Evolutionary conservation across 805 yeast species (phyloP), one percentile per base, ranked within the genome.

Genomic region (Candida michaelii): DNA sequence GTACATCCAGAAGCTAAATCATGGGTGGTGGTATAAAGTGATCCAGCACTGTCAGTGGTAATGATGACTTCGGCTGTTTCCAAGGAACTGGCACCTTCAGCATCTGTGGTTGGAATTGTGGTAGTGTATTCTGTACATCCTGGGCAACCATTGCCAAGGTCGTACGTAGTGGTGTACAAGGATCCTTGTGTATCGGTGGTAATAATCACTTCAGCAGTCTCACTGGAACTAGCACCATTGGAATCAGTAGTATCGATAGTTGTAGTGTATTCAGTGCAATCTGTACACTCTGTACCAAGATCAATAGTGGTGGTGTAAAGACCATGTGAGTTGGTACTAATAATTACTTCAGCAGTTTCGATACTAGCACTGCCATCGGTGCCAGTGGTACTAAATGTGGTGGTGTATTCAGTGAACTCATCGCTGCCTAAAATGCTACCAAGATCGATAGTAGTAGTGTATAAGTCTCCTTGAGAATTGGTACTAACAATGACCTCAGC

Each of bases 371-470:
- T 23, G 8, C 54, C 54, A 30, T 42, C 48, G 10, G 46, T n/a
- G 14, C 43, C 27, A 16, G 40, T 32, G 24, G 35, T 33, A 8
- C 37, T 16, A 36, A 30, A 42, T 10, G 51, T 40, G 8, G 55
- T 47, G 27, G 58, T 52, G 45, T 43, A 47, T 14, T 40, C 46
- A n/a, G 48, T 23, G 17, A 36, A 40, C 15, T 34, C 44, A n/a
- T n/a, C n/a, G n/a, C n/a, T n/a, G n/a, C n/a, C n/a, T n/a, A n/a
- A n/a, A n/a, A n/a, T n/a, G 41, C 13, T n/a, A 18, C 4, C 18
- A 7, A 23, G 9, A 10, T 23, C 25, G 25, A 23, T 23, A 10
- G 12, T 16, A 6, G 35, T 30, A 7, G 35, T 30, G 34, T 23
- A 27, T 15, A 36, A 32, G 16, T 23, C 24, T 25, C 48, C 50